Percentiles rank a stretch among this genome's conserved stretches.
Evolutionary conservation across 2,329 filamentous ascomycete genomes (phyloP).

Genomic region (Colletotrichum musicola): DNA sequence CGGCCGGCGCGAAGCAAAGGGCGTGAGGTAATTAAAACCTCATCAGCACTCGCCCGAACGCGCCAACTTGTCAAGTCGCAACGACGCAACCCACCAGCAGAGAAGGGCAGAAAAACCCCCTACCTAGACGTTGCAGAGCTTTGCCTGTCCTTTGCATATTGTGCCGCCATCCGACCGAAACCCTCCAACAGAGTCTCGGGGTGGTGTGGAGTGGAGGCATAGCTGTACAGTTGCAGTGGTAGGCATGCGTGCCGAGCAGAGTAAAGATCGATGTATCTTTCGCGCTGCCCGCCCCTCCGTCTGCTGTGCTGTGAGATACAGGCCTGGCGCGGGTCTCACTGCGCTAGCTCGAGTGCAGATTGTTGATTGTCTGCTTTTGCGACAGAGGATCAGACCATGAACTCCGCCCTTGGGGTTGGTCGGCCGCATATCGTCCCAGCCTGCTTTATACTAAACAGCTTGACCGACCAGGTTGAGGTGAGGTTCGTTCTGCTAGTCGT

Average conservation of each 20-base stretch:
- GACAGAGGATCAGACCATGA: conserved; percentile 36
- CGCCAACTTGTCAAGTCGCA: conserved; percentile 36
- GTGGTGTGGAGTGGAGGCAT: conserved; percentile 23
- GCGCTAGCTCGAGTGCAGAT: conserved; percentile 28
- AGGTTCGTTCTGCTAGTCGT: conserved; percentile 15
- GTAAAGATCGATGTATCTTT: conserved; percentile 19
- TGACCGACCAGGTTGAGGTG: conserved; percentile 3
- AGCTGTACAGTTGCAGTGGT: conserved; percentile 7
- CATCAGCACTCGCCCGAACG: conserved; percentile 33
- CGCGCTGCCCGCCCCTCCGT: neutral
- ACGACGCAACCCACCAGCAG: conserved; percentile 23
- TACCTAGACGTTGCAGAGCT: conserved; percentile 24
- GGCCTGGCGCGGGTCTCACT: conserved; percentile 24
- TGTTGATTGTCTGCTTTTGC: conserved; percentile 4
- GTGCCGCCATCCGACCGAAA: conserved; percentile 32
- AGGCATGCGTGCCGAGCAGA: conserved; percentile 16
- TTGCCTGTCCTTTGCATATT: conserved; percentile 27
- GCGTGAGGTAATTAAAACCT: conserved; percentile 32
- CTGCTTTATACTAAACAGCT: conserved; percentile 25
- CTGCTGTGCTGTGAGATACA: conserved; percentile 10
- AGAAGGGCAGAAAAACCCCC: neutral
- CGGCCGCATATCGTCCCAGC: conserved; percentile 33
- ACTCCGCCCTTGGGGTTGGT: conserved; percentile 28
- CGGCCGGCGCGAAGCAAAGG: neutral
- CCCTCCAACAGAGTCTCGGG: conserved; percentile 16